A percentile compares a stretch with the other conserved stretches of the same genome.
Conservation (phyloP, 1,284 basidiomycete genomes). For the Ganoderma resinaceum region DNA sequence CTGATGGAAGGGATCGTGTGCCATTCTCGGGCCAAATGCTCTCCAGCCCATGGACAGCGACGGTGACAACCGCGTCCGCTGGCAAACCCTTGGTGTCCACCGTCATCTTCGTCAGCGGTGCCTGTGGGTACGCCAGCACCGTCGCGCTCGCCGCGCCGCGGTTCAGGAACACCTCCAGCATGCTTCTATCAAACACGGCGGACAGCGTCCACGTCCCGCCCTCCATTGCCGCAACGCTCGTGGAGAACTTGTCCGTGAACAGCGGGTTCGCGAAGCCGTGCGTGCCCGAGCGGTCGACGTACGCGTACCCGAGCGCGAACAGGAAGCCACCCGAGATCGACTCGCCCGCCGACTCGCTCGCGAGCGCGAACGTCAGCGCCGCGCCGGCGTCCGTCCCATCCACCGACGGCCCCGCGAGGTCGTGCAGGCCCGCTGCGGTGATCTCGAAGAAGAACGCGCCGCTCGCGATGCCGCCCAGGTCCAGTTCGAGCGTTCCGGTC, state of each 20-base stretch:
- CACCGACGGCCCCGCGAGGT: background rate
- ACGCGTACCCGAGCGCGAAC: constrained; percentile 18
- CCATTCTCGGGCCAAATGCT: constrained; percentile 1
- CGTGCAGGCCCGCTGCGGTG: constrained; percentile 16
- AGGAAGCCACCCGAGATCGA: constrained; percentile 20
- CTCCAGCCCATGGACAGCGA: constrained; percentile 3
- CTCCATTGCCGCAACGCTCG: constrained; percentile 8
- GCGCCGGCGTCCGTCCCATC: constrained; percentile 6
- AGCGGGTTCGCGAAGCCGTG: constrained; percentile 23
- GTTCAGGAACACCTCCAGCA: constrained; percentile 28
- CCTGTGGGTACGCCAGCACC: constrained; percentile 20
- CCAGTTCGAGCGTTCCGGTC: constrained; percentile 12
- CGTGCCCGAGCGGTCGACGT: constrained; percentile 21
- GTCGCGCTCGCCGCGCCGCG: constrained; percentile 25
- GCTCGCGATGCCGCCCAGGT: constrained; percentile 19
- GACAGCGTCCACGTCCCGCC: constrained; percentile 23
- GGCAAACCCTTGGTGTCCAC: constrained; percentile 1
- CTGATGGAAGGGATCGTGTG: too few species aligned
- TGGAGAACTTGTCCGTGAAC: constrained; percentile 26
- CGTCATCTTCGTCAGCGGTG: constrained; percentile 20
- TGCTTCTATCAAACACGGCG: constrained; percentile 24
- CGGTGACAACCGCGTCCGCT: constrained; percentile 8
- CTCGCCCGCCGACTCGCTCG: constrained; percentile 22
- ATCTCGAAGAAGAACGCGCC: constrained; percentile 23
- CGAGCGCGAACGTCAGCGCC: constrained; percentile 21